Conservation (phyloP, 2,329 filamentous ascomycete genomes). For the Fusarium equiseti region DNA sequence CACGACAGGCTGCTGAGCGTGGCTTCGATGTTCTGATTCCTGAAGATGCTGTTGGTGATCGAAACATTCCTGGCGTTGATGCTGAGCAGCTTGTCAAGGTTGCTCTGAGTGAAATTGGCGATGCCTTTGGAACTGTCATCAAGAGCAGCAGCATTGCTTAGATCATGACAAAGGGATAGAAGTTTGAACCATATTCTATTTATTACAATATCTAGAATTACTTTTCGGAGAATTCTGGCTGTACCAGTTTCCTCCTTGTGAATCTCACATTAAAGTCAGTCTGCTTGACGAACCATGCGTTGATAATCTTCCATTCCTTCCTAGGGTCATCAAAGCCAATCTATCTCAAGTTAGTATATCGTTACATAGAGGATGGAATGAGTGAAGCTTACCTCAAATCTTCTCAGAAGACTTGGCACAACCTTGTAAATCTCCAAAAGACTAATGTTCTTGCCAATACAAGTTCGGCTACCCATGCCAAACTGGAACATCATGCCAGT, state of each 20-base stretch:
- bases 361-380: accelerated
- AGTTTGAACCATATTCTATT: neutral
- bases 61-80: constrained; percentile 72
- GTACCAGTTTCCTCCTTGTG: constrained; percentile 57
- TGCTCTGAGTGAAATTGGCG: constrained; percentile 69
- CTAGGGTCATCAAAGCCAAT: constrained; percentile 65
- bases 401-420: constrained; percentile 57
- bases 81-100: constrained; percentile 65
- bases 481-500: constrained; percentile 64
- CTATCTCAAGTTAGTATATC: constrained; percentile 50
- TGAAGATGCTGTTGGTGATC: constrained; percentile 72
- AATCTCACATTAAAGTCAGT: constrained; percentile 65
- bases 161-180: neutral
- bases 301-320: constrained; percentile 69
- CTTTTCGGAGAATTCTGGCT: constrained; percentile 45
- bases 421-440: constrained; percentile 74
- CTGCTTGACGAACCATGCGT: constrained; percentile 74
- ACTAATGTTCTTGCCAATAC: constrained; percentile 76
- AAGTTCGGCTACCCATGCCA: constrained; percentile 77
- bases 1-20: constrained; percentile 68
- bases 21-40: constrained; percentile 74
- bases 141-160: constrained; percentile 48
- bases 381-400: constrained; percentile 37
- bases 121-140: constrained; percentile 74
- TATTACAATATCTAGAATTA: neutral